Base-by-base conservation (phyloP, 2,329 filamentous ascomycete species). In the Monosporascus sp. region DNA sequence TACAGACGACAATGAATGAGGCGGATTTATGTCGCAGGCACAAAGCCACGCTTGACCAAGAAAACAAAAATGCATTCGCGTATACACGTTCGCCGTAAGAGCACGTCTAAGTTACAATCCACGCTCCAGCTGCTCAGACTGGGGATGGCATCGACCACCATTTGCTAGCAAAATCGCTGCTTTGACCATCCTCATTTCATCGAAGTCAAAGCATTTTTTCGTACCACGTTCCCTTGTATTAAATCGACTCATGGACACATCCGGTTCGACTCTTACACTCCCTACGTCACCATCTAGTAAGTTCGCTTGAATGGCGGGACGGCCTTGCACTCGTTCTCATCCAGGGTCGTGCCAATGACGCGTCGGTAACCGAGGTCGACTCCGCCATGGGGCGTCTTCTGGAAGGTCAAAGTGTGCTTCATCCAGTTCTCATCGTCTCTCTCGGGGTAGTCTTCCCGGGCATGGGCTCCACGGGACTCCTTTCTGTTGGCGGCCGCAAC, bases 321-420 rank as follows among this genome's bases (percentile, higher is more conserved):
- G 60, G 90, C 78, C 82, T 94, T 91, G 85, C 94, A 97, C 82
- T 99, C 94, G 65, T 82, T 85, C 83, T 96, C 92, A 67, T 97
- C 94, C 62, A 99, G 79, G 25, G 94, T 97, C 57, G 82, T 85
- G 62, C 80, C 81, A 57, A 89, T 87, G 57, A 99, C 94, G 59
- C 80, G 79, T 72, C 94, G 84, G 83, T 97, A 97, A 58, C 83
- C 79, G 58, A 97, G 79, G 57, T 97, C 88, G 52, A 94, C 84
- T 76, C 90, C 84, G 69, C 88, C 88, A 67, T 97, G 93, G 36
- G 92, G 89, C 69, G 86, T 72, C 86, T 90, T 95, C 82, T 99
- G 94, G 88, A 88, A 99, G 61, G 87, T 90, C 57, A 99, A 83
- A 46, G 90, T 96, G 83, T 99, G 94, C 86, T 97, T 97, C 93